phyloP scores from a whole-genome alignment of 768 basidiomycete genomes.

The Pleurotus pulmonarius region DNA sequence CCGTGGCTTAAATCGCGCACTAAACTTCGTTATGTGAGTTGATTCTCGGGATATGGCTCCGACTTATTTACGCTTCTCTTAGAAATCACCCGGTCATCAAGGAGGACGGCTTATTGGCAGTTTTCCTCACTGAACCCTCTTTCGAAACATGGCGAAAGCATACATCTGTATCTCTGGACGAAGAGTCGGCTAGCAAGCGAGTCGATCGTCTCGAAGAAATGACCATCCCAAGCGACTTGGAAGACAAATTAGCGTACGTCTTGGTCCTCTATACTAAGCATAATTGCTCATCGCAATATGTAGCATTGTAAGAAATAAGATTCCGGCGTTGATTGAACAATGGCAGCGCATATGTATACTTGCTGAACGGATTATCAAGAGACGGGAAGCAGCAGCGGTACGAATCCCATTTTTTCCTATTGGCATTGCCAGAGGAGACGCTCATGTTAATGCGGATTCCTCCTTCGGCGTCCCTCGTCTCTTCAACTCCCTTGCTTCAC shows the following conservation, averaged over 20 bases:
- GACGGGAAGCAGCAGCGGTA: conserved; percentile 92
- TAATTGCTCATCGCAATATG: conserved; percentile 7
- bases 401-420: conserved; percentile 39
- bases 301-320: conserved; percentile 72
- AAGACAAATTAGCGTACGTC: conserved; percentile 78
- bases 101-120: conserved; percentile 78
- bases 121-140: conserved; percentile 79
- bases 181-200: conserved; percentile 79
- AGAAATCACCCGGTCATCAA: conserved; percentile 92
- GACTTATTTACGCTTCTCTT: background rate
- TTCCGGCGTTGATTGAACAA: conserved; percentile 78
- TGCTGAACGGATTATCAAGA: conserved; percentile 83
- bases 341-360: conserved; percentile 90
- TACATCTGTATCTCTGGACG: conserved; percentile 71
- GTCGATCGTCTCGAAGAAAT: conserved; percentile 85
- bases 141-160: conserved; percentile 89
- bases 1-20: conserved; percentile 73
- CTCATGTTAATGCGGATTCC: conserved; percentile 8
- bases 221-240: conserved; percentile 88
- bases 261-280: background rate
- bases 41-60: conserved; percentile 11
- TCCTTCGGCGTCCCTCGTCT: conserved; percentile 56
- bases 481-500: conserved; percentile 68
- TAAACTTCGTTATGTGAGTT: conserved; percentile 47
- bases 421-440: conserved; percentile 9